These are phyloP conservation scores for Fusarium fracticaudum DNA, from an alignment of 2,329 filamentous ascomycete species.

Conservation along the genomic window DNA sequence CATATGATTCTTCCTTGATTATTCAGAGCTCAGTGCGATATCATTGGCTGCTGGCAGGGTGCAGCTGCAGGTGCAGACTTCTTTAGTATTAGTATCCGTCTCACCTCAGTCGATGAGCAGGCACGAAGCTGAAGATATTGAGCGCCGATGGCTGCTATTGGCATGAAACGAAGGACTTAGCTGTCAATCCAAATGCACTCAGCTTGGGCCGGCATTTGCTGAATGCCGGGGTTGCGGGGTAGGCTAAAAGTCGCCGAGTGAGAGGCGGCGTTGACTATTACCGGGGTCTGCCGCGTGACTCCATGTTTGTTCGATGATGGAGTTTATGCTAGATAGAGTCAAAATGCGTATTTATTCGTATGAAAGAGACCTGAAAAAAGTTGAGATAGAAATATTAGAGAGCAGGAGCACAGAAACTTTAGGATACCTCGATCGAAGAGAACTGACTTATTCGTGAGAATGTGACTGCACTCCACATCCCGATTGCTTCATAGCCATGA, in stretches of 20 bases:
- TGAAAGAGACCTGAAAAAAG: rapidly evolving
- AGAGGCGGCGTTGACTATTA: background rate
- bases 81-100: background rate
- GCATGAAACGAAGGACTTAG: background rate
- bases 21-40: background rate
- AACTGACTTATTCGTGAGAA: background rate
- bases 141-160: too few species aligned
- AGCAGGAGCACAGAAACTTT: rapidly evolving
- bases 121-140: background rate
- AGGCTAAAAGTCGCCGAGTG: background rate
- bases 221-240: background rate
- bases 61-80: background rate
- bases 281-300: background rate
- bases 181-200: rapidly evolving
- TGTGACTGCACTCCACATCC: background rate
- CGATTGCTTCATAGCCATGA: background rate
- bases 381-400: too few species aligned
- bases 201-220: background rate
- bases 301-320: rapidly evolving
- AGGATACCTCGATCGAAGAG: background rate
- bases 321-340: background rate
- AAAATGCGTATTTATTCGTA: rapidly evolving
- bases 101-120: background rate
- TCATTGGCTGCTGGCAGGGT: background rate
- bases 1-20: background rate